phyloP scores from a whole-genome alignment of 2,329 filamentous ascomycete genomes.

The Amphichorda felina region DNA sequence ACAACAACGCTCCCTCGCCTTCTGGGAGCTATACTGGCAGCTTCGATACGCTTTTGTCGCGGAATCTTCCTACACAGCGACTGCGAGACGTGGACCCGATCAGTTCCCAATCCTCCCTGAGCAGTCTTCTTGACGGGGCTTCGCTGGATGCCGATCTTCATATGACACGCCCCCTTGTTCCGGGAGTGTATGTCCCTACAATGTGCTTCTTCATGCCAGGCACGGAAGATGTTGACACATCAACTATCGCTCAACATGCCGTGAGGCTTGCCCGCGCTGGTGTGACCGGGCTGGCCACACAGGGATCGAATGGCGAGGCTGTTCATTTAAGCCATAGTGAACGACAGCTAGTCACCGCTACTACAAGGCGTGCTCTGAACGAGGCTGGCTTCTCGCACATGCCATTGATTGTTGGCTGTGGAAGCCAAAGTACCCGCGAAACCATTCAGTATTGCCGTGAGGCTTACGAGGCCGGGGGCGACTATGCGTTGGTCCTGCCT shows the following conservation, averaged over 20 bases:
- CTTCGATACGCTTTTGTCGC: constrained; percentile 11
- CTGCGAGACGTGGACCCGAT: constrained; percentile 12
- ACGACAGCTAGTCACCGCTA: constrained; percentile 50
- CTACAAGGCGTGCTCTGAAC: constrained; percentile 48
- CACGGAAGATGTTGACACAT: constrained; percentile 17
- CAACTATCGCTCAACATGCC: constrained; percentile 19
- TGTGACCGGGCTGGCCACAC: constrained; percentile 63
- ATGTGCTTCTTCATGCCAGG: constrained; percentile 22
- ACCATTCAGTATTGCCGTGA: constrained; percentile 60
- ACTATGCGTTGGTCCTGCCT: constrained; percentile 66
- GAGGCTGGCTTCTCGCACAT: constrained; percentile 42
- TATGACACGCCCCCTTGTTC: constrained; percentile 22
- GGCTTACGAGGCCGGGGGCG: constrained; percentile 57
- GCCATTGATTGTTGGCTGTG: constrained; percentile 67
- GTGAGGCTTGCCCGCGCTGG: constrained; percentile 48
- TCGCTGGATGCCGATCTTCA: constrained; percentile 20
- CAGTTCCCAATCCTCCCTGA: constrained; percentile 22
- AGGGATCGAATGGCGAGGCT: constrained; percentile 77
- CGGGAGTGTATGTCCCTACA: constrained; percentile 26
- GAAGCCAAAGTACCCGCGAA: constrained; percentile 64
- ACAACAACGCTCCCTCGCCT: constrained; percentile 35
- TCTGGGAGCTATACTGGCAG: constrained; percentile 28
- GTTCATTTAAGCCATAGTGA: constrained; percentile 66
- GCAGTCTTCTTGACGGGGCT: constrained; percentile 29
- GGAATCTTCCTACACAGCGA: constrained; percentile 16